Evolutionary conservation across 148 eudicot genomes (phyloP).

Genomic region (Persicaria tinctoria): DNA sequence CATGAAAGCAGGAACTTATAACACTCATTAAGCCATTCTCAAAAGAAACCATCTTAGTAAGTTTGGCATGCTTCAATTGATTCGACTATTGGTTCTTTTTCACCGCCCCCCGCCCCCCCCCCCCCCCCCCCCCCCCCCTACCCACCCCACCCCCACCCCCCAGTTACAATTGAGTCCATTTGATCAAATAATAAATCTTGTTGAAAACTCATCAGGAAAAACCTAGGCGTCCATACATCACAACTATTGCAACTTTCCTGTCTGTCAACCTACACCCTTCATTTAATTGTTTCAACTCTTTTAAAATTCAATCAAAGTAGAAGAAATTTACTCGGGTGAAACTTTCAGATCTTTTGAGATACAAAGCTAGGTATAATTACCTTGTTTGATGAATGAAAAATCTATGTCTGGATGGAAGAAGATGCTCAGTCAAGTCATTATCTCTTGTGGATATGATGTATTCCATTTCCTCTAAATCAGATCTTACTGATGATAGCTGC

Average conservation of each 20-base stretch:
- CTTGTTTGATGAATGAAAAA: conserved; percentile 79
- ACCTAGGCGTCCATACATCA: not conserved
- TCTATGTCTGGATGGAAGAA: conserved; percentile 79
- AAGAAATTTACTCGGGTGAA: not conserved
- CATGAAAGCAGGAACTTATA: conserved; percentile 11
- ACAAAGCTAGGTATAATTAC: conserved; percentile 26
- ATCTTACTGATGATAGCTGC: conserved; percentile 73
- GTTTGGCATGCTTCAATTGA: not conserved
- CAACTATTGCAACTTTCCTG: conserved; percentile 1
- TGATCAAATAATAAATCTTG: not conserved
- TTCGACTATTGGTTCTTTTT: not conserved
- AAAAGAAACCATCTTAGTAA: not conserved
- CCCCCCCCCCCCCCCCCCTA: not conserved
- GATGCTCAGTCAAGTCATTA: conserved; percentile 85
- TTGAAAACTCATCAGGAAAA: not conserved
- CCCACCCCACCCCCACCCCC: not conserved
- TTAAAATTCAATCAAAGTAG: not conserved
- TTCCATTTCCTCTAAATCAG: conserved; percentile 94
- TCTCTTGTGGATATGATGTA: conserved; percentile 70
- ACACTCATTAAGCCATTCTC: not conserved
- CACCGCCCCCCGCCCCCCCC: not conserved
- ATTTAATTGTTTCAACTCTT: not conserved
- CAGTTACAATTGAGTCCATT: not conserved
- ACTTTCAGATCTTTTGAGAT: not conserved
- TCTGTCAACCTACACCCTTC: not conserved